Conservation (phyloP, 202 grass and related monocot species). For the Cymbopogon flexuosus region DNA sequence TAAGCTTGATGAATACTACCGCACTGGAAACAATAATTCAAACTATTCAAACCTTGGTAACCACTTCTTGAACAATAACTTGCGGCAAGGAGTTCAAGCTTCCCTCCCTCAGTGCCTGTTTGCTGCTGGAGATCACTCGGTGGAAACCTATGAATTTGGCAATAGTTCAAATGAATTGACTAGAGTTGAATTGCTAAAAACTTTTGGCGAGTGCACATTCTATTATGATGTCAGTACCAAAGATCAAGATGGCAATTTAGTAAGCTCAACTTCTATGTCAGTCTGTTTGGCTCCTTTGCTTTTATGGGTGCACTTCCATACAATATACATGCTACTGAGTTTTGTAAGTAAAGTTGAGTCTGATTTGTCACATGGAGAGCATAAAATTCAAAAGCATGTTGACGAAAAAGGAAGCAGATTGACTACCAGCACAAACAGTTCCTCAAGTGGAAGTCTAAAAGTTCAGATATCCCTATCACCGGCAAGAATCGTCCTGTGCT, state of each 20-base stretch:
- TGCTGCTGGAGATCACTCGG: constrained; percentile 27
- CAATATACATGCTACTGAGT: constrained; percentile 61
- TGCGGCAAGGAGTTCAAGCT: constrained; percentile 69
- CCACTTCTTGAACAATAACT: constrained; percentile 58
- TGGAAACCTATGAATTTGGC: constrained; percentile 34
- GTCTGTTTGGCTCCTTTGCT: constrained; percentile 64
- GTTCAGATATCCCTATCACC: constrained; percentile 50
- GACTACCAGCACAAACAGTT: constrained; percentile 26
- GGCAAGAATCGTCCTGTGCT: constrained; percentile 72
- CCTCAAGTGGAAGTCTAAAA: constrained; percentile 42
- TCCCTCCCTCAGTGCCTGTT: constrained; percentile 62
- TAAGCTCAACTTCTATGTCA: constrained; percentile 53
- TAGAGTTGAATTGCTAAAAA: constrained; percentile 75
- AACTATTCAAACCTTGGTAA: constrained; percentile 35
- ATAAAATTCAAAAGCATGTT: constrained; percentile 31
- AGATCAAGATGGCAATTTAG: constrained; percentile 51
- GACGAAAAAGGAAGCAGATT: constrained; percentile 34
- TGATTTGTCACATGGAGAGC: constrained; percentile 28
- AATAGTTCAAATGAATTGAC: constrained; percentile 38
- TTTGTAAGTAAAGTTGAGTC: constrained; percentile 56
- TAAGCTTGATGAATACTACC: constrained; percentile 73
- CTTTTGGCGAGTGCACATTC: constrained; percentile 65
- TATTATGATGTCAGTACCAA: constrained; percentile 54
- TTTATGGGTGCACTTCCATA: constrained; percentile 85
- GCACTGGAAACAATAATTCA: constrained; percentile 27